A percentile compares a stretch with the other conserved stretches of the same genome.
Evolutionary conservation across 768 basidiomycete genomes (phyloP).

Genomic region (Cubamyces lactineus): DNA sequence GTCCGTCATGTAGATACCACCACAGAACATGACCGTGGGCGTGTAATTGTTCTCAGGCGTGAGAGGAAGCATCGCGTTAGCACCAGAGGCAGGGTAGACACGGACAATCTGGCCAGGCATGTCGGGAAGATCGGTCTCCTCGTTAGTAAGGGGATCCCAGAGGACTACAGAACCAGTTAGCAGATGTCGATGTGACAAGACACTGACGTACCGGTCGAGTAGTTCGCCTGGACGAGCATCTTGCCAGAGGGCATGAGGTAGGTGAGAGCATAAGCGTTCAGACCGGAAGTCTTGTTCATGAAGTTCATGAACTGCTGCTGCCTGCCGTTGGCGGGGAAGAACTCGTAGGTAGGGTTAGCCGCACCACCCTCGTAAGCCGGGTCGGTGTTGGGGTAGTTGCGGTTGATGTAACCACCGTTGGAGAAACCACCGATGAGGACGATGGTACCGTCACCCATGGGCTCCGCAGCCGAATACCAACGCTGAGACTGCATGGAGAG

Average conservation of each 20-base stretch:
- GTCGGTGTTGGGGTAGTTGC: constrained; percentile 70
- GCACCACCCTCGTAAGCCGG: constrained; percentile 66
- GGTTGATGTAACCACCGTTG: constrained; percentile 78
- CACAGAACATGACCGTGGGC: constrained; percentile 88
- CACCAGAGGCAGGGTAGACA: constrained; percentile 90
- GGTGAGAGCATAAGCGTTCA: constrained; percentile 77
- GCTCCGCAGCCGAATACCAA: constrained; percentile 81
- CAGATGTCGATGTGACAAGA: constrained; percentile 13
- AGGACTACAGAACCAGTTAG: constrained; percentile 38
- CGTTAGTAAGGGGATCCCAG: constrained; percentile 57
- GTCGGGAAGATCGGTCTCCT: constrained; percentile 64
- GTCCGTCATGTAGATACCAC: constrained; percentile 80
- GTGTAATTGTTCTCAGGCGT: constrained; percentile 88
- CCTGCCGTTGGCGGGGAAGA: constrained; percentile 66
- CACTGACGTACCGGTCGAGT: constrained; percentile 63
- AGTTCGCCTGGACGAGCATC: constrained; percentile 82
- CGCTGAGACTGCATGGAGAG: constrained; percentile 70
- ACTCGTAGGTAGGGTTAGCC: constrained; percentile 83
- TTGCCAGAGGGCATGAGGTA: constrained; percentile 78
- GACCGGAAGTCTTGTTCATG: constrained; percentile 70
- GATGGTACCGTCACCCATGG: constrained; percentile 75
- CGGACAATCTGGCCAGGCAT: constrained; percentile 78
- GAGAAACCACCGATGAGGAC: constrained; percentile 82
- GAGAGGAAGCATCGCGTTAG: constrained; percentile 86
- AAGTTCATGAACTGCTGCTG: constrained; percentile 61